Base-by-base conservation (phyloP, 768 basidiomycete species). In the Pleurotus tuber-regium region DNA sequence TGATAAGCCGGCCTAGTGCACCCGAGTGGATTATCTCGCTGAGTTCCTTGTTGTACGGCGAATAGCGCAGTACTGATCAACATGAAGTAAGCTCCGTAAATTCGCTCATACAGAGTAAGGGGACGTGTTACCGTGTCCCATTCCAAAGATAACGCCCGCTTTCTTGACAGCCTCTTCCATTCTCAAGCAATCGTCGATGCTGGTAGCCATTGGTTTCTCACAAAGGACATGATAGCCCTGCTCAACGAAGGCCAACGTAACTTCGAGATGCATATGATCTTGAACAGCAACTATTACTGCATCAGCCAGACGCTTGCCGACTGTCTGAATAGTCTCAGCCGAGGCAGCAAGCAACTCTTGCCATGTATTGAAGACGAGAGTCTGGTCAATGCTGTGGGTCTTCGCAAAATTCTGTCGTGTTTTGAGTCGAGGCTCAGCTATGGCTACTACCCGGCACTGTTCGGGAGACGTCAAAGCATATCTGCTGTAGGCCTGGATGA, bases 161-260 rank as follows among this genome's bases (percentile, higher is more conserved):
- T 82, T 76, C 65, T 80, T 83, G 25, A 94, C 76, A 0, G 82
- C 87, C 26, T 72, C 70, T 55, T 89, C 83, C 74, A 94, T 93
- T 63, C 72, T 75, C 43, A 94, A 63, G 53, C 92, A 89, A 56
- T 89, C 89, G 48, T 77, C 73, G 30, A 87, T 59, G 48, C 65
- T 79, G 3, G 88, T 92, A 1, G 91, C 89, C 87, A 95, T 90
- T 0, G 92, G 92, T 63, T 95, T 95, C 76, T 95, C 92, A 66
- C 92, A 94, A 18, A 95, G 75, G 51, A 95, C 89, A 59, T 92
- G 85, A 61, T 94, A 94, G 1, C 90, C 89, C 60, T 90, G 89
- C 35, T 74, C 76, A 0, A 85, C 84, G 68, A 92, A 92, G 0
- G 85, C 88, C 7, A 79, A 62, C 0, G 87, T 79, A 5, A 91